Base-by-base conservation (phyloP, 148 eudicot species). In the Rhododendron kiyosumense region DNA sequence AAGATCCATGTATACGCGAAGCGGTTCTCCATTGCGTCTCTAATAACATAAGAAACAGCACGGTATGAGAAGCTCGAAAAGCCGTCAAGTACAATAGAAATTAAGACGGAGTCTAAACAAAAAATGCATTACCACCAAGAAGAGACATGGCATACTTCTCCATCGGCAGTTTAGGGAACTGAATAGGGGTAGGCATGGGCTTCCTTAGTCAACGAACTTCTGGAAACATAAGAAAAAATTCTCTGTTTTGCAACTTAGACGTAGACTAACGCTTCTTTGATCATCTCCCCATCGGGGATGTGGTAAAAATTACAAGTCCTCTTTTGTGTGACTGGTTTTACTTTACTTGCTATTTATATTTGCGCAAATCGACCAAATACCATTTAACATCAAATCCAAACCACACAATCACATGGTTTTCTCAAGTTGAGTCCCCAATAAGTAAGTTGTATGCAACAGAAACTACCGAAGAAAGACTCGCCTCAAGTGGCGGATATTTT, bases 1-100 rank as follows among this genome's bases (percentile, higher is more conserved):
- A 83, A 97, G 99, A 92, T 97, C 98, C 98, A 97, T 92, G 91
- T 94, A 97, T 28, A 92, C 94, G 12, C 96, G 98, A 85, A 97
- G 93, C 34, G 99, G 99, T 65, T 97, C 95, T 18, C 98, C 98
- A 24, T 67, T 82, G 73, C 88, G 88, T 85, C 99, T 97, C 99
- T 97, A 87, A 8, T 63, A 54, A 54, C 61, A 54, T 54, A 85
- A 89, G 30, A 20, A 91, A 38, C 38, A 79, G 20, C 76, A 43
- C 22, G 20, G 82, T 28, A 82, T 85, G 45, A 49, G 83, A 86
- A 79, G 81, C 81, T 73, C n/a, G 24, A 54, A 52, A 81, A 81
- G 49, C 34, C 22, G 17, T 14, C n/a, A 15, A 34, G 83, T 49
- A 80, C 81, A 51, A 17, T 52, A 30, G 12, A 80, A 52, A n/a